Conservation (phyloP, 371 early-diverging fungal genomes). For the Fennellomyces sp. region DNA sequence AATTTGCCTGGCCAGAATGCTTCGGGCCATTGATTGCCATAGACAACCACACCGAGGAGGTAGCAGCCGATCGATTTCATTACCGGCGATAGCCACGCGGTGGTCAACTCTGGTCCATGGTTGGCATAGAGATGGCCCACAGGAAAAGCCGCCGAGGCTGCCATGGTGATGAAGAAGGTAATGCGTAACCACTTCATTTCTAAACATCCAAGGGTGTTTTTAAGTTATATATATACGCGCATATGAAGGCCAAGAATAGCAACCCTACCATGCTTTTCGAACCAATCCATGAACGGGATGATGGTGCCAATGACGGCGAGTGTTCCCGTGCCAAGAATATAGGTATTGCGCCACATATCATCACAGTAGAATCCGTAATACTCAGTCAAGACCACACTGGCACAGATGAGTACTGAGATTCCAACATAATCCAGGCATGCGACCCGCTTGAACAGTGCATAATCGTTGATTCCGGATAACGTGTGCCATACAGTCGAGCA, state of each 20-base stretch:
- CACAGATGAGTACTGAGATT: slow-evolving; percentile 74
- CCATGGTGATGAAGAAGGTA: slow-evolving; percentile 58
- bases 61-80: slow-evolving; percentile 46
- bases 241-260: not conserved
- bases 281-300: slow-evolving; percentile 54
- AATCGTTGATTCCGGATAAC: slow-evolving; percentile 72
- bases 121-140: slow-evolving; percentile 54
- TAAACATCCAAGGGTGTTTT: not conserved
- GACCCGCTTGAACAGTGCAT: slow-evolving; percentile 47
- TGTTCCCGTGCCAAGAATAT: slow-evolving; percentile 59
- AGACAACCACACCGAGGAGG: slow-evolving; percentile 53
- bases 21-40: slow-evolving; percentile 77
- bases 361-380: slow-evolving; percentile 80
- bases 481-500: slow-evolving; percentile 80
- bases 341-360: slow-evolving; percentile 59
- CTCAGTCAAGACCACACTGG: slow-evolving; percentile 63
- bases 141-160: slow-evolving; percentile 68
- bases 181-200: slow-evolving; percentile 47
- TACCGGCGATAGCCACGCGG: slow-evolving; percentile 47
- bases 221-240: not conserved
- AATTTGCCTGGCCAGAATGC: slow-evolving; percentile 74
- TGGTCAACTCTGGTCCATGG: slow-evolving; percentile 57
- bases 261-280: slow-evolving; percentile 37
- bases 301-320: slow-evolving; percentile 44
- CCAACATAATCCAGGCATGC: slow-evolving; percentile 85